Evolutionary conservation across 192 early-diverging fungal species (phyloP).

Genomic region (Coemansia sp.): DNA sequence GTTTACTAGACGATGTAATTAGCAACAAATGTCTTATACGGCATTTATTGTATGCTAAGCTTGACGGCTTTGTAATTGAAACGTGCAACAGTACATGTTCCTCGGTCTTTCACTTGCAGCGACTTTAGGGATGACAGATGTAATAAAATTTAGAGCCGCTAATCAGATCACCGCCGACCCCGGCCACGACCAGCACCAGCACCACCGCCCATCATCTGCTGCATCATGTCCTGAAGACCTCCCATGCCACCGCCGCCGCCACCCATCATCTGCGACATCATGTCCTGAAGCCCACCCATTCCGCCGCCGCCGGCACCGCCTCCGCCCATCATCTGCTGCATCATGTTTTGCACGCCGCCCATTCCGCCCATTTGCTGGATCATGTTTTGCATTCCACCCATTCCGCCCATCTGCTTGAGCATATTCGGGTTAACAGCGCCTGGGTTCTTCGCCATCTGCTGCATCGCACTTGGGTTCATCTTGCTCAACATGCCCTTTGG

Average conservation of each 20-base stretch:
- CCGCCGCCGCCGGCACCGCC: slow-evolving; percentile 54
- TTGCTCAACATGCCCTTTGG: slow-evolving; percentile 78
- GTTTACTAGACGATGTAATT: too few species aligned
- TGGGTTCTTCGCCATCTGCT: slow-evolving; percentile 64
- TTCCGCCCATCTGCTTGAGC: slow-evolving; percentile 78
- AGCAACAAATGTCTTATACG: too few species aligned
- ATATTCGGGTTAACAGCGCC: slow-evolving; percentile 65
- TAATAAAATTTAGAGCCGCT: neutral
- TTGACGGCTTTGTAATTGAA: too few species aligned
- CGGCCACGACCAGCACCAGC: slow-evolving; percentile 6
- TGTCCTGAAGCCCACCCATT: slow-evolving; percentile 61
- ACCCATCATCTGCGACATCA: slow-evolving; percentile 73
- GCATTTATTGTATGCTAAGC: too few species aligned
- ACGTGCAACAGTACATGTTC: too few species aligned
- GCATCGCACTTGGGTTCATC: slow-evolving; percentile 60
- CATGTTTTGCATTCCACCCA: slow-evolving; percentile 57
- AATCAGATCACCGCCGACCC: slow-evolving; percentile 31
- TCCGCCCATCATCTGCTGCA: slow-evolving; percentile 68
- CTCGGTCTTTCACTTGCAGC: too few species aligned
- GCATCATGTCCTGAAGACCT: slow-evolving; percentile 73
- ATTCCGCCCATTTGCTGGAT: slow-evolving; percentile 57
- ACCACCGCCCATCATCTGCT: slow-evolving; percentile 59
- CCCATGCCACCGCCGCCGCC: slow-evolving; percentile 41
- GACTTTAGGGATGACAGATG: neutral
- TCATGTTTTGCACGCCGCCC: slow-evolving; percentile 62